phyloP scores from a whole-genome alignment of 2,329 filamentous ascomycete species.

The Penicillium sp. region DNA sequence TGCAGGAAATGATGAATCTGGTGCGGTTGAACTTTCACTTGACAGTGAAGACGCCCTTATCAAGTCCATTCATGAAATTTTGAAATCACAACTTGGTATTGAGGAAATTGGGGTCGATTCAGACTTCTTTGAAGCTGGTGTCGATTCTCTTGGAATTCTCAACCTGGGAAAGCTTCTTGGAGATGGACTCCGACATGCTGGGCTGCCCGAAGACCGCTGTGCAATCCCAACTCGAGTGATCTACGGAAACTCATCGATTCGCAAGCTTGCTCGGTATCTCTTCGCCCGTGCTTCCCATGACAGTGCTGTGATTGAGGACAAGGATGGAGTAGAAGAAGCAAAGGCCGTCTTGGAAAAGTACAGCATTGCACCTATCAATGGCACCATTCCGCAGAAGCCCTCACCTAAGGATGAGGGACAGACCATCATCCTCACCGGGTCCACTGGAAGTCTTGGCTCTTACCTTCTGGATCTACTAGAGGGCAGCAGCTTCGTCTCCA shows the following conservation, averaged over 20 bases:
- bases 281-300: neutral
- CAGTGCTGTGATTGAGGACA: neutral
- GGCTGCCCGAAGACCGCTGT: neutral
- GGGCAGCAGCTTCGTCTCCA: constrained; percentile 4
- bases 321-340: neutral
- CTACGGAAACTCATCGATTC: neutral
- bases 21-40: neutral
- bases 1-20: neutral
- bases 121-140: neutral
- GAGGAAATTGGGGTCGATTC: neutral
- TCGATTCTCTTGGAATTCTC: neutral
- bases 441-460: constrained; percentile 25
- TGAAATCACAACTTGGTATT: neutral
- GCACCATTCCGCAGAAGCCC: neutral
- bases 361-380: neutral
- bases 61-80: neutral
- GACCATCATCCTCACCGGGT: constrained; percentile 22
- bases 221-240: neutral
- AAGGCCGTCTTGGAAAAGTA: neutral
- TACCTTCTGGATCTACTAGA: constrained; percentile 23
- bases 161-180: neutral
- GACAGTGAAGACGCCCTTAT: neutral
- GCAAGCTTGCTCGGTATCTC: neutral
- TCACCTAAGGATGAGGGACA: neutral
- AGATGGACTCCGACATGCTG: neutral